Evolutionary conservation across 2,329 filamentous ascomycete genomes (phyloP), one percentile per base, ranked within the genome.

Genomic region (Meredithiella fracta): DNA sequence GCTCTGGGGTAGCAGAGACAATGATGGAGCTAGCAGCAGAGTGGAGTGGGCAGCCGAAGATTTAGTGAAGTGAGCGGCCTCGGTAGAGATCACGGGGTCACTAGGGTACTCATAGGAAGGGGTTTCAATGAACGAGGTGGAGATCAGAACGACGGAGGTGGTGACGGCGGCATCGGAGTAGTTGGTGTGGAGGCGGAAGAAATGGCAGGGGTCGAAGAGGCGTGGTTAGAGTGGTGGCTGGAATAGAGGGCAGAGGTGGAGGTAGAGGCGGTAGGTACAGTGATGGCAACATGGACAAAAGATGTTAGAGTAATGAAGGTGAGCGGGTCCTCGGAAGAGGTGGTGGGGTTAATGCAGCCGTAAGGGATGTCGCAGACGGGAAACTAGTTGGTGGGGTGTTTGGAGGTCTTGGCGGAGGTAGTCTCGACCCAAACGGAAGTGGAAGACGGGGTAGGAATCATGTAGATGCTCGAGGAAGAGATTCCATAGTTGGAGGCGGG

Each of bases 261-360:
- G 42, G 31, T 17, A 22, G 55, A 52, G 23, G 55, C 42, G 15
- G 37, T 22, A 17, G 56, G 47, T 4, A 59, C 34, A 42, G 57
- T 59, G 23, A 59, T 34, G 20, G 57, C 56, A 8, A 56, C 23
- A 40, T 56, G 57, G 29, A n/a, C 25, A 14, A 49, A 56, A 31
- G 53, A 47, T 23, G 53, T 59, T 40, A 59, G 26, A 26, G 57
- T 59, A 25, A 59, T 17, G 22, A 59, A 55, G 42, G 53, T 59
- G 34, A 56, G 8, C 15, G 53, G 31, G 25, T 58, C 56, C 47
- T 51, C 47, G 17, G 22, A 23, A 20, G 23, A 17, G 7, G 53
- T 49, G 42, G 44, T 49, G 29, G 52, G n/a, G 51, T 54, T 52
- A 23, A n/a, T 15, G 56, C 56, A 58, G 56, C 56, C 56, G 34